Conservation (phyloP, 768 basidiomycete genomes). For the Mycena latifolia region DNA sequence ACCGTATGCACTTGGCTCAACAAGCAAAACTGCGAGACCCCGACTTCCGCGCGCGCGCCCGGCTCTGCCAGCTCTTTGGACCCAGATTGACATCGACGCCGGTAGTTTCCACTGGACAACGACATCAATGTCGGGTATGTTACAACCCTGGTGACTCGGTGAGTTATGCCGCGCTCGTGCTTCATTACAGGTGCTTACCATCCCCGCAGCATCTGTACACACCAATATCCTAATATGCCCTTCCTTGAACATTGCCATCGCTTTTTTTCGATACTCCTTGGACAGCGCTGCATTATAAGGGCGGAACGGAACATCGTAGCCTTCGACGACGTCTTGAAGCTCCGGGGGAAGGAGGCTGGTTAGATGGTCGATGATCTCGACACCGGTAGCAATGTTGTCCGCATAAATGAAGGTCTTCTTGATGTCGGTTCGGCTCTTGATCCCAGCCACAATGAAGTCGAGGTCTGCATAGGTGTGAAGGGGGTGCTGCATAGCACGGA, state of each 20-base stretch:
- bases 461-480: conserved; percentile 48
- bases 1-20: neutral
- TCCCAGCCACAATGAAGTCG: conserved; percentile 44
- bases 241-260: conserved; percentile 41
- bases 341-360: neutral
- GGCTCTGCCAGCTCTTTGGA: neutral
- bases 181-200: conserved; percentile 53
- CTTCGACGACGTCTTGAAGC: too few relatives aligned
- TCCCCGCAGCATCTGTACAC: too few relatives aligned
- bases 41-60: neutral
- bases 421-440: neutral
- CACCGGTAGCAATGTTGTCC: conserved; percentile 21
- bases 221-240: conserved; percentile 44
- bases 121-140: conserved; percentile 1
- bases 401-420: conserved; percentile 8
- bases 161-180: neutral
- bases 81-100: neutral
- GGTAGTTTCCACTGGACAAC: conserved; percentile 15
- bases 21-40: neutral
- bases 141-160: conserved; percentile 3
- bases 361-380: conserved; percentile 43
- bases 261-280: conserved; percentile 34
- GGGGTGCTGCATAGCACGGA: conserved; percentile 48
- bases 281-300: conserved; percentile 44
- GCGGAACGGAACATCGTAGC: conserved; percentile 30